These are phyloP conservation scores for Cladosporium sp. DNA, from an alignment of 2,329 filamentous ascomycete species.

Conservation along the genomic window DNA sequence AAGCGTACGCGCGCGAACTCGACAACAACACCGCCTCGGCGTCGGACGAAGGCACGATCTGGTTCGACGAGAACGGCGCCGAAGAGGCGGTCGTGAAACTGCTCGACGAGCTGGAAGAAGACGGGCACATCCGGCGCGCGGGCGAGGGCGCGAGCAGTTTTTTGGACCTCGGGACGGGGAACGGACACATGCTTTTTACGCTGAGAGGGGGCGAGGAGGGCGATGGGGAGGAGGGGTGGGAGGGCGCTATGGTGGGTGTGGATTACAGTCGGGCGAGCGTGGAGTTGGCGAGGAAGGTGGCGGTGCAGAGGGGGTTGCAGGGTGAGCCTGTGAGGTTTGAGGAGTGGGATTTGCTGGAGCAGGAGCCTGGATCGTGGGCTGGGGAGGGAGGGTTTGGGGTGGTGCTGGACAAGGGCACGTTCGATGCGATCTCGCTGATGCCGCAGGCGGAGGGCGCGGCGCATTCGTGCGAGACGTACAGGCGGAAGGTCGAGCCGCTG, in stretches of 20 bases:
- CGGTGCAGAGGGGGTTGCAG: constrained; percentile 14
- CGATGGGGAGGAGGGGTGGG: constrained; percentile 43
- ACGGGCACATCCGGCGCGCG: constrained; percentile 39
- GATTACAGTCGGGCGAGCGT: constrained; percentile 79
- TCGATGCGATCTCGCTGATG: constrained; percentile 81
- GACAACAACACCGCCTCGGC: constrained; percentile 66
- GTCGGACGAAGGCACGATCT: constrained; percentile 78
- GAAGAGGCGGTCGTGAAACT: constrained; percentile 72
- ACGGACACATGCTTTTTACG: constrained; percentile 85
- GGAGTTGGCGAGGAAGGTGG: constrained; percentile 62
- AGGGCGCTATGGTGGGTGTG: constrained; percentile 69
- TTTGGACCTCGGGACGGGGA: constrained; percentile 87
- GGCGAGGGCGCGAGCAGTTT: constrained; percentile 47
- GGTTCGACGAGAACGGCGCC: constrained; percentile 92
- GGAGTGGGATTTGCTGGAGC: constrained; percentile 46
- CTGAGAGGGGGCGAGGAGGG: constrained; percentile 55
- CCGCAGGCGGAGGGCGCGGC: constrained; percentile 12
- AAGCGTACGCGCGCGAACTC: constrained; percentile 65
- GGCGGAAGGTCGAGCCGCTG: constrained; percentile 59
- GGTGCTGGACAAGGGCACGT: constrained; percentile 95
- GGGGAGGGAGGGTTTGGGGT: constrained; percentile 66
- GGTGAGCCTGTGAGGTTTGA: constrained; percentile 40
- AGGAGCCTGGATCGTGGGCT: constrained; percentile 49
- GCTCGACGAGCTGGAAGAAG: constrained; percentile 46
- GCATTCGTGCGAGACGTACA: constrained; percentile 64